Percentiles rank a stretch among this genome's conserved stretches.
Conservation (phyloP, 768 basidiomycete species). For the Trametes cinnabarina region DNA sequence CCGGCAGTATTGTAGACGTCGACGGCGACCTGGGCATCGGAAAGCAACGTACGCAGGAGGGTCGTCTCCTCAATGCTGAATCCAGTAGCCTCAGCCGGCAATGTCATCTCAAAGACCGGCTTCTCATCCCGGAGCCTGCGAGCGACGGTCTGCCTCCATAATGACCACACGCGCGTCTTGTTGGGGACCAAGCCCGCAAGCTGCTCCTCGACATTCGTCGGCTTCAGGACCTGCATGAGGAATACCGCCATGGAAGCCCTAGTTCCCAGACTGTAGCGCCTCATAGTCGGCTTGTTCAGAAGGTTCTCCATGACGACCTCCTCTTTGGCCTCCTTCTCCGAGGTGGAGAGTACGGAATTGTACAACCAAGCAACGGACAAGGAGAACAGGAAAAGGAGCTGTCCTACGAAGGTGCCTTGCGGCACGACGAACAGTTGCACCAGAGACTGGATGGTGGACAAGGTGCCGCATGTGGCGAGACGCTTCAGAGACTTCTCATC, state of each 20-base stretch:
- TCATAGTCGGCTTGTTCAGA: neutral
- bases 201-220: constrained; percentile 1
- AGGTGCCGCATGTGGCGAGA: neutral
- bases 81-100: neutral
- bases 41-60: constrained; percentile 3
- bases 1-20: neutral
- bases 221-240: constrained; percentile 2
- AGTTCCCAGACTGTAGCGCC: constrained; percentile 10
- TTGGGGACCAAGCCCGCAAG: constrained; percentile 8
- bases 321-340: constrained; percentile 1
- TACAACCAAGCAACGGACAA: constrained; percentile 13
- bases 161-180: constrained; percentile 5
- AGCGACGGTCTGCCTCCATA: constrained; percentile 6
- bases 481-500: neutral
- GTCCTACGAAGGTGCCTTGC: constrained; percentile 10
- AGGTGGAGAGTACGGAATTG: constrained; percentile 2
- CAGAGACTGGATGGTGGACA: constrained; percentile 10
- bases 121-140: neutral
- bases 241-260: constrained; percentile 7
- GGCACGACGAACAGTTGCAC: constrained; percentile 16
- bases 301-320: constrained; percentile 8
- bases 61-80: neutral
- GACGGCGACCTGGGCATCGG: constrained; percentile 1
- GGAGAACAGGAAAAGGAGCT: constrained; percentile 13
- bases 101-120: neutral